Conservation (phyloP, 2,329 filamentous ascomycete genomes). For the Botrytis hyacinthi region DNA sequence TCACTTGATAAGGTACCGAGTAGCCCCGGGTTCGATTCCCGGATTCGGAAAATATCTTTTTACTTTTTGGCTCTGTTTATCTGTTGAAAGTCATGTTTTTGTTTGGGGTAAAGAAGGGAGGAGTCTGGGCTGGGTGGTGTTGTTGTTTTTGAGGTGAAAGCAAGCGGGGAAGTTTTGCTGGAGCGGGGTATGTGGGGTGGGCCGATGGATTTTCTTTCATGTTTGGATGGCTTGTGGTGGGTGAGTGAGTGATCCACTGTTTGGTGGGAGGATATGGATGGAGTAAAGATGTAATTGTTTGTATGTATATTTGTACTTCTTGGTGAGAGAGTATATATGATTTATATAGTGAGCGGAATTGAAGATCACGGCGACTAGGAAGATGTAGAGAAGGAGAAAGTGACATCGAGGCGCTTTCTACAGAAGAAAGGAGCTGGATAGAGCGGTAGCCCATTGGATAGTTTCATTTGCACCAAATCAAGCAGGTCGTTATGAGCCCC, state of each 20-base stretch:
- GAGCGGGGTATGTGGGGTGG: not conserved
- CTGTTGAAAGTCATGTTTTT: not conserved
- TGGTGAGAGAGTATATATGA: not conserved
- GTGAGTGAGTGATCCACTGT: not conserved
- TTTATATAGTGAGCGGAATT: not conserved
- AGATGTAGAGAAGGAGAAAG: not conserved
- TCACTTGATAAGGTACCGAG: not conserved
- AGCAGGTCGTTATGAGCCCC: not conserved
- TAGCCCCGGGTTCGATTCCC: slow-evolving; percentile 5
- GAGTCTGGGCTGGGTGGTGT: not conserved
- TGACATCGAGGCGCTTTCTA: not conserved
- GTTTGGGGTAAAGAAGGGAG: not conserved
- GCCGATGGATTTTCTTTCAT: not conserved
- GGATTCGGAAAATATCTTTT: not conserved
- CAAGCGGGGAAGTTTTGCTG: not conserved
- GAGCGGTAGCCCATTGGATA: not conserved
- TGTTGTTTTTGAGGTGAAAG: not conserved
- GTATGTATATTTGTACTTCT: not conserved
- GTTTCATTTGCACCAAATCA: not conserved
- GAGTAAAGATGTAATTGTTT: no score
- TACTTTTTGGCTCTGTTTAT: not conserved
- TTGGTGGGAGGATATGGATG: not conserved
- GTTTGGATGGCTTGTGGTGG: not conserved
- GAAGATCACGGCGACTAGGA: not conserved
- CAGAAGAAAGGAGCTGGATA: not conserved